These are phyloP conservation scores for Saksenaea oblongispora DNA, from an alignment of 371 early-diverging fungal genomes.

Conservation along the genomic window DNA sequence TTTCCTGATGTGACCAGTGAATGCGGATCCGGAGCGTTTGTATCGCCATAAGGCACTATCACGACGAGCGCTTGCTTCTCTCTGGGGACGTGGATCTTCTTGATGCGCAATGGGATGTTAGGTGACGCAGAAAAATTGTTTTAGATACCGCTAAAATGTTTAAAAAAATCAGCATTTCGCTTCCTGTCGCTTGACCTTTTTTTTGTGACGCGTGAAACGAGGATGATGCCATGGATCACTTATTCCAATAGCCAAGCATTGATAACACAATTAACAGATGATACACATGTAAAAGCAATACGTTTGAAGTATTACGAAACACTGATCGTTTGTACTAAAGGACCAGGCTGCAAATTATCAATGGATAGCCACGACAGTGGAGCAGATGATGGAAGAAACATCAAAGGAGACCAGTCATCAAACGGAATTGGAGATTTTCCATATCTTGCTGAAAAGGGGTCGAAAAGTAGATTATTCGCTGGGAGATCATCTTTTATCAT, in stretches of 20 bases:
- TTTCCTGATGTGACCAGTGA: too few species aligned
- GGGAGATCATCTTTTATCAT: constrained; percentile 1
- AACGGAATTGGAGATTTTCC: constrained; percentile 15
- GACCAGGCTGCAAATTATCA: neutral
- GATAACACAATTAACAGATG: neutral
- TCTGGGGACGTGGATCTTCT: too few species aligned
- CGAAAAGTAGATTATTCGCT: constrained; percentile 4
- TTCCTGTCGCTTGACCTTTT: too few species aligned
- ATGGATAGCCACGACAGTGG: neutral
- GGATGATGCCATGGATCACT: neutral
- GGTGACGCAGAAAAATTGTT: too few species aligned
- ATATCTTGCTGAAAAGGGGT: constrained; percentile 10
- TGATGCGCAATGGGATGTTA: too few species aligned
- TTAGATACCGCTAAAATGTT: too few species aligned
- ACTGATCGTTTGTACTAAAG: neutral
- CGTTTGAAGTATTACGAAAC: neutral
- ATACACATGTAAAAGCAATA: neutral
- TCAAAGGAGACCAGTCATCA: neutral
- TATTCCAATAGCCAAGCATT: neutral
- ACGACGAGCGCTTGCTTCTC: too few species aligned
- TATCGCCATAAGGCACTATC: too few species aligned
- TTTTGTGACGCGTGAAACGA: constrained; percentile 1
- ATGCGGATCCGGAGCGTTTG: too few species aligned
- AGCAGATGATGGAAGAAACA: neutral
- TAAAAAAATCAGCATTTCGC: too few species aligned